A percentile compares a stretch with the other conserved stretches of the same genome.
Evolutionary conservation across 257 asterid species (phyloP).

Genomic region (Haberlea rhodopensis): DNA sequence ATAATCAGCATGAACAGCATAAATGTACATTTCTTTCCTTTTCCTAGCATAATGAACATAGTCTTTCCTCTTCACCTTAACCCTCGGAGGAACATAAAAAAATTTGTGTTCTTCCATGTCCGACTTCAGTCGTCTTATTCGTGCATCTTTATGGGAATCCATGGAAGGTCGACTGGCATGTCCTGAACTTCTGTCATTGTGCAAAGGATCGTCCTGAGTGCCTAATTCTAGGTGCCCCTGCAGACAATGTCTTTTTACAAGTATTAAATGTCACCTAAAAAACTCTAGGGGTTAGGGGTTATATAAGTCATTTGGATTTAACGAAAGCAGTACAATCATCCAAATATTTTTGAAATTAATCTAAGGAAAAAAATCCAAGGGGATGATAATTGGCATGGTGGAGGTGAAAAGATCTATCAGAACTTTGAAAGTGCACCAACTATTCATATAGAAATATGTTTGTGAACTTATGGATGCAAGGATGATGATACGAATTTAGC

Average conservation of each 20-base stretch:
- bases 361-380: background rate
- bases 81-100: constrained; percentile 60
- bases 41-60: constrained; percentile 52
- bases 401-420: background rate
- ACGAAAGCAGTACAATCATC: background rate
- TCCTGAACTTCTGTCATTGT: constrained; percentile 21
- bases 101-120: constrained; percentile 68
- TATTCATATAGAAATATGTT: background rate
- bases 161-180: constrained; percentile 16
- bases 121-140: constrained; percentile 51
- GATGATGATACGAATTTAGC: background rate
- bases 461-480: background rate
- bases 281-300: too few species aligned
- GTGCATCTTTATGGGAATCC: constrained; percentile 33
- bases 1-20: constrained; percentile 82
- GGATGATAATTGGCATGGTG: background rate
- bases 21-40: constrained; percentile 44
- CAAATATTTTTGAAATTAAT: background rate
- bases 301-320: background rate
- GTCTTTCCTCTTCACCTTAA: constrained; percentile 32
- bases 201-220: background rate
- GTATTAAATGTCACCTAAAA: too few species aligned
- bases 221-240: too few species aligned
- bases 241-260: too few species aligned
- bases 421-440: background rate